Base-by-base conservation (phyloP, 495 filamentous ascomycete species). In the Aspergillus campestris region DNA sequence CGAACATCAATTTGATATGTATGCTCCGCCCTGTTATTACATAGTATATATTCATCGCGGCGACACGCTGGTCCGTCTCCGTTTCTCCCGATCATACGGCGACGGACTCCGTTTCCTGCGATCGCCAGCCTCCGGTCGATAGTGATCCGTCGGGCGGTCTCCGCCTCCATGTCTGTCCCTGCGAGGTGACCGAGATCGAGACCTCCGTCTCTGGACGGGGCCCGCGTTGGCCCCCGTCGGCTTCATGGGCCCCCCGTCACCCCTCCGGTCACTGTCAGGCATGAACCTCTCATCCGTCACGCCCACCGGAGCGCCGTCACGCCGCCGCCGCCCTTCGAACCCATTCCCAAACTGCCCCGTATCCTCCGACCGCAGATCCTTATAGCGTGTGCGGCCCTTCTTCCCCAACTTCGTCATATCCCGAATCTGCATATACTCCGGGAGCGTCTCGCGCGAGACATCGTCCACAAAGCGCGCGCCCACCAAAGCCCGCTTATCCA, bases 391-490 rank as follows among this genome's bases (percentile, higher is more conserved):
- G 12, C 89, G 79, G 0, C 92, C 90, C 67, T 94, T 94, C 72
- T 84, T 87, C 3, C 92, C 92, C 8, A 97, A 58, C 71, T 90
- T 89, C 14, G 92, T 91, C 84, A 89, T 85, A 65, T 96, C 92
- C 38, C 92, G 73, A 54, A 95, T 78, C 67, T 95, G 92, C 76
- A 99, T 80, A 48, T 91, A 91, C 67, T 95, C 81, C 10, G 92
- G 94, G 50, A 99, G 63, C 13, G 88, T 65, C 54, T 91, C 87
- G 35, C 84, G 79, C 40, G 74, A 71, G 9, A 88, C 81, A 48
- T 94, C 84, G 56, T 98, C 94, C 36, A 72, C 80, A 50, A 88
- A 89, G 28, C 75, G 61, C 6, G 81, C 71, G 11, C 88, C 88
- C 80, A 91, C 91, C 41, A 94, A 69, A 64, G 92, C 84, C 32